These are phyloP conservation scores for Blumeria hordei DNA, from an alignment of 2,329 filamentous ascomycete genomes.

Conservation along the genomic window DNA sequence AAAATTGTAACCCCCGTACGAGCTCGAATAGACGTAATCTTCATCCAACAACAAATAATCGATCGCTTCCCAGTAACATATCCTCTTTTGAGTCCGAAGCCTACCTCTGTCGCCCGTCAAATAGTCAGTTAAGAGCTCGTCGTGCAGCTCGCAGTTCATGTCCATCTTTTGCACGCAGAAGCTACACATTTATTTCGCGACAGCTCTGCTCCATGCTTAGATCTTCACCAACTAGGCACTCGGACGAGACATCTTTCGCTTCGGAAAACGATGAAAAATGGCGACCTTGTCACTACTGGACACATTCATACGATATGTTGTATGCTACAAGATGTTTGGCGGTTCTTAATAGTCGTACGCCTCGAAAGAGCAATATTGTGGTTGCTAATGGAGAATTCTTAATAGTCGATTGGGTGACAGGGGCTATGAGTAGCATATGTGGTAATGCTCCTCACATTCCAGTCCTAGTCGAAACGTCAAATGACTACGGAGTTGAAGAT, in stretches of 20 bases:
- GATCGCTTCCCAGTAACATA: too few relatives aligned
- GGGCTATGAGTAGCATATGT: slow-evolving; percentile 8
- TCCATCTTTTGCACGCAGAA: background rate
- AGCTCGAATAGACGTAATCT: too few relatives aligned
- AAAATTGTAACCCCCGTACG: background rate
- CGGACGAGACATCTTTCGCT: slow-evolving; percentile 7
- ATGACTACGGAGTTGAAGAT: too few relatives aligned
- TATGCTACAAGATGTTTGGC: slow-evolving; percentile 36
- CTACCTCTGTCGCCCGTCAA: too few relatives aligned
- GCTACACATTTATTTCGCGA: background rate
- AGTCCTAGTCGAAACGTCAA: too few relatives aligned
- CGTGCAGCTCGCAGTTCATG: too few relatives aligned
- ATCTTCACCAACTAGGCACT: background rate
- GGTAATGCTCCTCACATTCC: background rate
- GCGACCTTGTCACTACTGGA: slow-evolving; percentile 30
- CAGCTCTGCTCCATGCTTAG: background rate
- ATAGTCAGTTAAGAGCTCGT: too few relatives aligned
- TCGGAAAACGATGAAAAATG: slow-evolving; percentile 19
- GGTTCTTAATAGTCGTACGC: slow-evolving; percentile 30
- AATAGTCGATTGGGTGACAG: slow-evolving; percentile 34
- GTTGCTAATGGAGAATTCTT: slow-evolving; percentile 31
- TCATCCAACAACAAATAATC: too few relatives aligned
- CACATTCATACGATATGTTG: slow-evolving; percentile 28
- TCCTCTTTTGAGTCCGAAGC: too few relatives aligned
- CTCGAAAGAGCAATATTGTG: slow-evolving; percentile 32